Percentiles rank a stretch among this genome's conserved stretches.
Evolutionary conservation across 148 eudicot species (phyloP).

Genomic region (Nyssa sinensis): DNA sequence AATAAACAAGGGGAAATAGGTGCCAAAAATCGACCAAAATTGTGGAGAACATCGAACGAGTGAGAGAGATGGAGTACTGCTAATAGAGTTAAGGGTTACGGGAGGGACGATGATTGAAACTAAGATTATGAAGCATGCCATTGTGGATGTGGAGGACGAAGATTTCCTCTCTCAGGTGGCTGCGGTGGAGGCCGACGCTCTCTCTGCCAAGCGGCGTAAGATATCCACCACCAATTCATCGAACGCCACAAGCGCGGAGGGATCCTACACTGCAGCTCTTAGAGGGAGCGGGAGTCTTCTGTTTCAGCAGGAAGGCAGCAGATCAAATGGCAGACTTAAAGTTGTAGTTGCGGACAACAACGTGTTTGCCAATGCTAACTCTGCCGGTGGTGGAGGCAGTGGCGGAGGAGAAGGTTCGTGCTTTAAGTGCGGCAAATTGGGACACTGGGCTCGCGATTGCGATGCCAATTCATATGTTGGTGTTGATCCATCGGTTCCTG

Average conservation of each 20-base stretch:
- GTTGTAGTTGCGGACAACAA: too few relatives aligned
- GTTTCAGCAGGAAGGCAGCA: constrained; percentile 17
- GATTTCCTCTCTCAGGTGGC: constrained; percentile 34
- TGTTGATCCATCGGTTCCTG: constrained; percentile 13
- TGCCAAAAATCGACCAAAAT: too few relatives aligned
- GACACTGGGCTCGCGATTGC: constrained; percentile 53
- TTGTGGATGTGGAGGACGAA: constrained; percentile 13
- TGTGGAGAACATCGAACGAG: background rate
- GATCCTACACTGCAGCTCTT: constrained; percentile 39
- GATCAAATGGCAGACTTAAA: background rate
- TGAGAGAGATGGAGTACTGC: background rate
- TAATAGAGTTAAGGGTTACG: too few relatives aligned
- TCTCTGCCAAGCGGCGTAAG: constrained; percentile 36
- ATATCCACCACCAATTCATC: constrained; percentile 8
- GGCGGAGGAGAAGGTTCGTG: constrained; percentile 29
- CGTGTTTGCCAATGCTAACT: background rate
- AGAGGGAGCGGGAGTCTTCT: constrained; percentile 35
- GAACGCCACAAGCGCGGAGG: constrained; percentile 17
- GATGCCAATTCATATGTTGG: background rate
- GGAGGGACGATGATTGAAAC: too few relatives aligned
- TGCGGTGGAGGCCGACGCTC: constrained; percentile 32
- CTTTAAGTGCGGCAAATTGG: constrained; percentile 40
- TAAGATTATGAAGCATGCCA: background rate
- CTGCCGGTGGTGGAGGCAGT: background rate
- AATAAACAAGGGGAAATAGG: too few relatives aligned